Evolutionary conservation across 371 early-diverging fungal species (phyloP).

Genomic region (Mortierella sp.): DNA sequence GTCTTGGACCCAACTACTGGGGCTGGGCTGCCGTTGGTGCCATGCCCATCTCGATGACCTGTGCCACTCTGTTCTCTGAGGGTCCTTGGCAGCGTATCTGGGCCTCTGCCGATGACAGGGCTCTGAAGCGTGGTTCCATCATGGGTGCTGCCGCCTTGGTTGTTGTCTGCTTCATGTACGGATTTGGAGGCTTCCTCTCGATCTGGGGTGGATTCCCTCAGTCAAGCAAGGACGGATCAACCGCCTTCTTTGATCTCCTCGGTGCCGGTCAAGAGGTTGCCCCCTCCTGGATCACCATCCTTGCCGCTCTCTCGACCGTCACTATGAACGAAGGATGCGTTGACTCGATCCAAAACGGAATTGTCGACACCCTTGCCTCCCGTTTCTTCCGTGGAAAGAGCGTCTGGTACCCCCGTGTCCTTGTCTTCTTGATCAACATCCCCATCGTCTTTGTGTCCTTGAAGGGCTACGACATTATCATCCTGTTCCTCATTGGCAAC

Average conservation of each 20-base stretch:
- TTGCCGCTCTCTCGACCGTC: conserved; percentile 59
- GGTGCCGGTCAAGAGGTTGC: conserved; percentile 45
- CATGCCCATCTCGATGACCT: conserved; percentile 65
- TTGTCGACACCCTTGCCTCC: conserved; percentile 66
- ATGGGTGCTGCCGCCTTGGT: conserved; percentile 59
- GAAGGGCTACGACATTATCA: conserved; percentile 61
- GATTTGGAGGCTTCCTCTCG: conserved; percentile 70
- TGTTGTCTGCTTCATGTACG: conserved; percentile 67
- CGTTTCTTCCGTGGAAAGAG: conserved; percentile 61
- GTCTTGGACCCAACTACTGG: conserved; percentile 61
- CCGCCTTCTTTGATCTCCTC: conserved; percentile 67
- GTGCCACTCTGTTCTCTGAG: conserved; percentile 71
- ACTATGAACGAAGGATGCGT: conserved; percentile 71
- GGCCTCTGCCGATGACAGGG: conserved; percentile 67
- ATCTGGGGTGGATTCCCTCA: conserved; percentile 63
- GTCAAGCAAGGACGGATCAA: conserved; percentile 43
- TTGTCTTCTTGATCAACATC: conserved; percentile 67
- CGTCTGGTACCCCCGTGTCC: conserved; percentile 61
- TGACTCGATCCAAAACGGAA: conserved; percentile 71
- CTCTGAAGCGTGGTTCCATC: conserved; percentile 62
- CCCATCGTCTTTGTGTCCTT: conserved; percentile 65
- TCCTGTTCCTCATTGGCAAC: conserved; percentile 69
- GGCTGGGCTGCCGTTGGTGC: conserved; percentile 67
- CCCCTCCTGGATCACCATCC: conserved; percentile 61
- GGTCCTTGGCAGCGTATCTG: conserved; percentile 75